Percentiles rank a stretch among this genome's conserved stretches.
phyloP scores from a whole-genome alignment of 805 yeast species.

The Zygoascus bituminiphila region DNA sequence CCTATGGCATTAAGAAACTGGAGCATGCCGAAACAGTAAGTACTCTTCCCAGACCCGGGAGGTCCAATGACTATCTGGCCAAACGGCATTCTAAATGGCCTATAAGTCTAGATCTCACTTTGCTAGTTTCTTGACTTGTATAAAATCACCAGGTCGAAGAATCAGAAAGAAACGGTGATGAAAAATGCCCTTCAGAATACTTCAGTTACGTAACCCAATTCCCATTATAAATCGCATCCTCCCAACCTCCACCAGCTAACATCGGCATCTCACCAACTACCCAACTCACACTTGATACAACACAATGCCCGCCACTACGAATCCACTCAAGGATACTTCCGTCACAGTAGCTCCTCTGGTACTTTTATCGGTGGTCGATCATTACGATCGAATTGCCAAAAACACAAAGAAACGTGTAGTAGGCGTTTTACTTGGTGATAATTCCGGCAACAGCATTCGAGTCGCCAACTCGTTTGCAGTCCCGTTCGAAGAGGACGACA shows the following conservation, averaged over 20 bases:
- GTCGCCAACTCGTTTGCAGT: conserved; percentile 93
- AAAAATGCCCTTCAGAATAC: neutral
- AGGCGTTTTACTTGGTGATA: conserved; percentile 89
- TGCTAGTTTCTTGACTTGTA: too few relatives aligned
- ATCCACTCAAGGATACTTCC: conserved; percentile 6
- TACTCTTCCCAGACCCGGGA: conserved; percentile 96
- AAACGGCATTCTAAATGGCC: conserved; percentile 35
- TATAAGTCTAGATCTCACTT: too few relatives aligned
- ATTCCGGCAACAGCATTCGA: conserved; percentile 42
- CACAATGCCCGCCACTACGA: conserved; percentile 2
- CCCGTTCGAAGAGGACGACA: conserved; percentile 96
- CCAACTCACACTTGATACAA: neutral
- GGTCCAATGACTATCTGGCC: conserved; percentile 96
- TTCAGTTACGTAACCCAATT: too few relatives aligned
- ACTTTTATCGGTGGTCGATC: conserved; percentile 88
- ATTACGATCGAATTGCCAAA: conserved; percentile 79
- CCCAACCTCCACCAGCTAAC: too few relatives aligned
- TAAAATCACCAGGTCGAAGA: too few relatives aligned
- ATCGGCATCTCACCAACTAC: neutral
- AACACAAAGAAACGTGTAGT: conserved; percentile 74
- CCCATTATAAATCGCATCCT: too few relatives aligned
- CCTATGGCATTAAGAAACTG: conserved; percentile 95
- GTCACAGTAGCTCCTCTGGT: conserved; percentile 96
- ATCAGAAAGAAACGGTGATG: neutral
- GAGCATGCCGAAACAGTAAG: conserved; percentile 84